Evolutionary conservation across 441 rosid genomes (phyloP).

Genomic region (Mallotus japonicus): DNA sequence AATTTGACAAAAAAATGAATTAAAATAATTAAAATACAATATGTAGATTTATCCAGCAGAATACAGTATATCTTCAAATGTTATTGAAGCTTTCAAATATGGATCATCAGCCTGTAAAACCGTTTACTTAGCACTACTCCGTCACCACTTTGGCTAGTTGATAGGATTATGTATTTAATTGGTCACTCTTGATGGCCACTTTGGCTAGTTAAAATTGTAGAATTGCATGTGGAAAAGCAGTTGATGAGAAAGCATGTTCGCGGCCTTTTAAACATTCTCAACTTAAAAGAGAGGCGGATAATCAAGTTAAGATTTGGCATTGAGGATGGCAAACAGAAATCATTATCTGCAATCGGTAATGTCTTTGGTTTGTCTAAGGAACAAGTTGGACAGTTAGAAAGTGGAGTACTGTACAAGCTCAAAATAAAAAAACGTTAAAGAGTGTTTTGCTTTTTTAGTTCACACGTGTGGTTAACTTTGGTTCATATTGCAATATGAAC

Average conservation of each 20-base stretch:
- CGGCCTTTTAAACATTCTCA: slow-evolving; percentile 55
- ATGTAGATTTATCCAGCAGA: no score
- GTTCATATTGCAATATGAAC: no score
- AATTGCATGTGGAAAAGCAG: slow-evolving; percentile 51
- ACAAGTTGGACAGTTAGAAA: slow-evolving; percentile 77
- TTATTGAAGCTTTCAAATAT: no score
- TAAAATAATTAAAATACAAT: no score
- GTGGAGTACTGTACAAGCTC: slow-evolving; percentile 69
- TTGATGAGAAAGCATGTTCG: slow-evolving; percentile 68
- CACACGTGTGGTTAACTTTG: no score
- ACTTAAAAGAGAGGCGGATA: slow-evolving; percentile 66
- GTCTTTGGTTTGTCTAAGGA: slow-evolving; percentile 67
- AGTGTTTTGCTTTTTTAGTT: no score
- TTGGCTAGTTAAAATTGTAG: slow-evolving; percentile 71
- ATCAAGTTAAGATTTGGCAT: slow-evolving; percentile 76
- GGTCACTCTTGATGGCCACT: slow-evolving; percentile 24
- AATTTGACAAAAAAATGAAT: no score
- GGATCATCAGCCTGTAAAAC: no score
- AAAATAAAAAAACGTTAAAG: slow-evolving; percentile 15
- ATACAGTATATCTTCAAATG: no score
- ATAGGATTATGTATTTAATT: background rate
- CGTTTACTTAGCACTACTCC: no score
- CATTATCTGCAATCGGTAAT: slow-evolving; percentile 66
- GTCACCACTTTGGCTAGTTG: background rate
- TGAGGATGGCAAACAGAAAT: slow-evolving; percentile 55